These are phyloP conservation scores for Pseudozyma hubeiensis DNA, from an alignment of 1,284 basidiomycete species.

Conservation along the genomic window DNA sequence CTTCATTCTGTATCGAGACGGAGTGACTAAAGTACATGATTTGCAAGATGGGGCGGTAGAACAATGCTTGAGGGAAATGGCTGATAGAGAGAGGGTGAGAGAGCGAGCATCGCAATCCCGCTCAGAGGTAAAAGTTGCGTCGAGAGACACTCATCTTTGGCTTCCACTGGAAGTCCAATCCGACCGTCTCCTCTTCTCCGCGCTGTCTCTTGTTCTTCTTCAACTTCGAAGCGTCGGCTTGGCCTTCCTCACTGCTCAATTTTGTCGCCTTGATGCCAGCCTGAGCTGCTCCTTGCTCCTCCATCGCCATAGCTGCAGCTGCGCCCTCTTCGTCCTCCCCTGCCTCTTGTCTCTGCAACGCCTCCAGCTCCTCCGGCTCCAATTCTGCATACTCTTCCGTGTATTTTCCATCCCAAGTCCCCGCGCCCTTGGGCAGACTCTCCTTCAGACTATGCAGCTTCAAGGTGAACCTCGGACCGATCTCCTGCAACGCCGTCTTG, in stretches of 20 bases:
- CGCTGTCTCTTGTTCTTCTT: slow-evolving; percentile 33
- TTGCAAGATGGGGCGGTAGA: neutral
- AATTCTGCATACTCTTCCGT: slow-evolving; percentile 56
- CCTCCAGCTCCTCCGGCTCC: slow-evolving; percentile 57
- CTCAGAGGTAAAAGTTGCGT: slow-evolving; percentile 59
- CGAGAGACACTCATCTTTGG: slow-evolving; percentile 63
- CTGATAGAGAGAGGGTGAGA: neutral
- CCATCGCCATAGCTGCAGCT: slow-evolving; percentile 1
- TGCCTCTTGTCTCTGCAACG: slow-evolving; percentile 16
- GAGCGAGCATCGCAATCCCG: neutral
- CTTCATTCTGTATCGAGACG: neutral
- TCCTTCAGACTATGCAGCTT: slow-evolving; percentile 90
- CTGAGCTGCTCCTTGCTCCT: neutral
- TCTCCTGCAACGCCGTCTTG: slow-evolving; percentile 94
- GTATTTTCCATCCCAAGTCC: slow-evolving; percentile 75
- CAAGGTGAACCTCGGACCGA: slow-evolving; percentile 95
- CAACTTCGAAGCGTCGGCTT: slow-evolving; percentile 1
- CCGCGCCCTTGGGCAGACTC: slow-evolving; percentile 77
- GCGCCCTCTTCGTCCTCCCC: slow-evolving; percentile 9
- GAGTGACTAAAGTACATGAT: slow-evolving; percentile 14
- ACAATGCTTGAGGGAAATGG: neutral
- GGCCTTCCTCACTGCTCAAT: neutral
- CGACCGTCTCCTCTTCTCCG: slow-evolving; percentile 53
- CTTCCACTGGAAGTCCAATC: slow-evolving; percentile 65
- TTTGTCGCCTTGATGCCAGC: neutral